These are phyloP conservation scores for Globisporangium solare DNA, from an alignment of 352 stramenopile genomes.

Conservation along the genomic window DNA sequence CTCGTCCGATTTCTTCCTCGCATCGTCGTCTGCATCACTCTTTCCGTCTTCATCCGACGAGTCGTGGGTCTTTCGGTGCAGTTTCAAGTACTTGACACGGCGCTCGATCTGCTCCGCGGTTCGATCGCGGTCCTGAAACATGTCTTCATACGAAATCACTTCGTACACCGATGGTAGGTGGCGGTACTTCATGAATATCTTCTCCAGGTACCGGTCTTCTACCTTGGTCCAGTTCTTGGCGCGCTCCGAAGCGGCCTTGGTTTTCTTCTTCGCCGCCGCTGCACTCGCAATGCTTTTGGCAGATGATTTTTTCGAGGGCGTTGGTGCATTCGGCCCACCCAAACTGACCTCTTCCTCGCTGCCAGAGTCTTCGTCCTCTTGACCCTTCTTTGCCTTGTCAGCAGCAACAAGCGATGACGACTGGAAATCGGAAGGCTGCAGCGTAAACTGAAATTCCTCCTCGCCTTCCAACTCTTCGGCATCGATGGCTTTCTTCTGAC, in stretches of 20 bases:
- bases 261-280: constrained; percentile 17
- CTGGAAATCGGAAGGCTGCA: constrained; percentile 58
- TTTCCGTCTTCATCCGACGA: constrained; percentile 49
- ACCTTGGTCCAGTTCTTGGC: constrained; percentile 83
- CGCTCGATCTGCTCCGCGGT: constrained; percentile 82
- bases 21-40: constrained; percentile 5
- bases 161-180: constrained; percentile 83
- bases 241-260: constrained; percentile 35
- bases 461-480: constrained; percentile 78
- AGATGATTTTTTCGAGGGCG: neutral
- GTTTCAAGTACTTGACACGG: constrained; percentile 77
- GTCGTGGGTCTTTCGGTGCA: constrained; percentile 69
- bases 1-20: constrained; percentile 10
- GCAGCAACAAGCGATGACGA: constrained; percentile 34
- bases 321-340: neutral
- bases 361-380: constrained; percentile 4
- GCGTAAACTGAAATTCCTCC: constrained; percentile 73
- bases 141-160: constrained; percentile 87
- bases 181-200: constrained; percentile 72
- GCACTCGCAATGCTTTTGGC: constrained; percentile 7
- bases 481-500: constrained; percentile 65
- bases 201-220: constrained; percentile 76
- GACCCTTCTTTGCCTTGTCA: neutral
- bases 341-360: neutral
- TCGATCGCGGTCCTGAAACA: constrained; percentile 85